Evolutionary conservation across 1,284 basidiomycete genomes (phyloP).

Genomic region (Sanghuangporus sanghuang): DNA sequence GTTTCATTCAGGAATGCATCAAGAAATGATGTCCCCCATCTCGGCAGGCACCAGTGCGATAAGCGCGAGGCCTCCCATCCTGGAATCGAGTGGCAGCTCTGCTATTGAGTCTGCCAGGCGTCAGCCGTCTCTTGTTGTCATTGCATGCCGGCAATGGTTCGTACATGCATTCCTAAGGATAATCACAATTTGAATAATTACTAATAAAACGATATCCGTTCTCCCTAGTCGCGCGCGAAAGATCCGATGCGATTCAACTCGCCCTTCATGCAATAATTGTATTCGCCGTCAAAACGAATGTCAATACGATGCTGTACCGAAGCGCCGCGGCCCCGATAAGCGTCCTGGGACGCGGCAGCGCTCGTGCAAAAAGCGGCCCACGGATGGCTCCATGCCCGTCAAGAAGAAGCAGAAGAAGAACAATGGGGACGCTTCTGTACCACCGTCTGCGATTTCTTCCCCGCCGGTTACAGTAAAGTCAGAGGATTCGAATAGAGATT

Average conservation of each 20-base stretch:
- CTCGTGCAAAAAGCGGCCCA: constrained; percentile 70
- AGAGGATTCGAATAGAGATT: neutral
- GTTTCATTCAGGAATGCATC: neutral
- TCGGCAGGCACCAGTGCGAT: constrained; percentile 25
- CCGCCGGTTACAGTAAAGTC: neutral
- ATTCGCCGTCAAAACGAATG: constrained; percentile 67
- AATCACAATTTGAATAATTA: neutral
- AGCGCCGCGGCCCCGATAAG: constrained; percentile 78
- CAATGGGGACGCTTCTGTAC: neutral
- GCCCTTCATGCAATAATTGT: constrained; percentile 76
- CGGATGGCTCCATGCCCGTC: constrained; percentile 46
- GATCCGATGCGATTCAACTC: constrained; percentile 77
- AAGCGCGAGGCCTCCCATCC: constrained; percentile 1
- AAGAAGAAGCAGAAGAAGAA: constrained; percentile 54
- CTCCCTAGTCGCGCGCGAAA: constrained; percentile 63
- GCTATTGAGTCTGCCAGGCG: constrained; percentile 38
- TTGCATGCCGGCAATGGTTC: constrained; percentile 62
- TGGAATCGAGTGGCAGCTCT: constrained; percentile 14
- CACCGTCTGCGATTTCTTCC: neutral
- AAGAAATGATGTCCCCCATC: constrained; percentile 10
- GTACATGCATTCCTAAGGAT: constrained; percentile 30
- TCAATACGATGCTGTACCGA: constrained; percentile 72
- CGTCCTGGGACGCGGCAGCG: constrained; percentile 74
- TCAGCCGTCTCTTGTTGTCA: constrained; percentile 62
- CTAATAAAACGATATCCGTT: constrained; percentile 22